A percentile compares a stretch with the other conserved stretches of the same genome.
Evolutionary conservation across 345 rosid genomes (phyloP).

Genomic region (Syzygium aqueum): DNA sequence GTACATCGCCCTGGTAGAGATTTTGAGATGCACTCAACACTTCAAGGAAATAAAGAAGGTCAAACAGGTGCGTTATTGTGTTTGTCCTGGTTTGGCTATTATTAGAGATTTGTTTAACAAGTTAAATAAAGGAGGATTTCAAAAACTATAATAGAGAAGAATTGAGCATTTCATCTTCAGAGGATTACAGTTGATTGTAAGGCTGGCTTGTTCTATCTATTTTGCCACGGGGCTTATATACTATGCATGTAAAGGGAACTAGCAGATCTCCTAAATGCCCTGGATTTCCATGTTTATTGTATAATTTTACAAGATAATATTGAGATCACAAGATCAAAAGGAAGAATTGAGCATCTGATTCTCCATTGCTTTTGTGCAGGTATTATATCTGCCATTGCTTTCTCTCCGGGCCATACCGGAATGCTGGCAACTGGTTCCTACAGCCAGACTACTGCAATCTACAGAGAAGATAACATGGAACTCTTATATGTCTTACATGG

Average conservation of each 20-base stretch:
- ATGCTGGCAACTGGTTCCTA: slow-evolving; percentile 93
- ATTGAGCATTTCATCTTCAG: background rate
- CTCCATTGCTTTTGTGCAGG: slow-evolving; percentile 35
- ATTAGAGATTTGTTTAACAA: background rate
- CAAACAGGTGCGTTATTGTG: slow-evolving; percentile 73
- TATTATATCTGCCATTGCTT: slow-evolving; percentile 76
- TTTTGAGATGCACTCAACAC: slow-evolving; percentile 57
- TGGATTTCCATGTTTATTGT: background rate
- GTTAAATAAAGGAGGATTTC: background rate
- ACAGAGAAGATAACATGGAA: slow-evolving; percentile 96
- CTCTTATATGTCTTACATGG: slow-evolving; percentile 84
- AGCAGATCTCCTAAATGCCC: background rate
- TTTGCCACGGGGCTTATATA: background rate
- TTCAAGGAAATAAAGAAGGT: slow-evolving; percentile 83
- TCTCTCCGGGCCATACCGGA: slow-evolving; percentile 71
- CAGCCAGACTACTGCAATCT: slow-evolving; percentile 74
- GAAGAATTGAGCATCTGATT: background rate
- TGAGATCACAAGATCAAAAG: background rate
- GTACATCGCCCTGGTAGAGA: slow-evolving; percentile 98
- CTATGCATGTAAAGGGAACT: background rate
- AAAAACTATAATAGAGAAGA: background rate
- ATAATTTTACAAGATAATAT: background rate
- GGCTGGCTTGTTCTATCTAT: background rate
- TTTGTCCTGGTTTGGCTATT: background rate
- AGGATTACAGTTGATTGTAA: background rate